Evolutionary conservation across 2,329 filamentous ascomycete species (phyloP), one percentile per base, ranked within the genome.

Genomic region (Ascochyta koolunga): DNA sequence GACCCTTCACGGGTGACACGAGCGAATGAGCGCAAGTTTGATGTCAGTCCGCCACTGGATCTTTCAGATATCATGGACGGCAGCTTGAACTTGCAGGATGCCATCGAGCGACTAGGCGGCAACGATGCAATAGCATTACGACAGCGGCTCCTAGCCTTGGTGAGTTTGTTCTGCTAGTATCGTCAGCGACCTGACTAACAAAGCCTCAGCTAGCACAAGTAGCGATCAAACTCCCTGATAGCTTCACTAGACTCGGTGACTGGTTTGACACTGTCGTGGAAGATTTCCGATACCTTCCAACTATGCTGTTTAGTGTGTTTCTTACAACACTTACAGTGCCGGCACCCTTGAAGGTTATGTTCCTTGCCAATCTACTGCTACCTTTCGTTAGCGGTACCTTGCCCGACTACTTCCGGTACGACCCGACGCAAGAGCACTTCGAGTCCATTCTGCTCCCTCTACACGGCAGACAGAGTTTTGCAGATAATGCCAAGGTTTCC

Each of bases 211-310:
- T 82, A 19, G 67, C 70, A 6, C 59, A 66, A 43, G 73, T 78
- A 45, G 67, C 78, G 0, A 76, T 58, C 8, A 54, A 50, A 10
- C 50, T 75, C 1, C 76, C 80, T 0, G 75, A 74, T 3, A 73
- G 76, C 33, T 81, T 82, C 51, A 76, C 87, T 2, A 75, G 78
- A 29, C 71, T 83, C 6, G 75, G 80, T 13, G 80, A 82, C 32
- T 79, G 90, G 16, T 87, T 87, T 66, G 81, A 85, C 59, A 78
- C 82, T 31, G 82, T 85, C 60, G 80, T 83, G 29, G 80, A 83
- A 43, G 78, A 79, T 50, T 73, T 89, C 31, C 82, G 83, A 54
- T 78, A 80, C n/a, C 76, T 88, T 1, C 83, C 87, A 0, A 75
- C 88, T 1, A 73, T 80, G 1, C 71, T 82, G 18, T 89, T 89